These are phyloP conservation scores for Aspergillus transmontanensis DNA, from an alignment of 2,329 filamentous ascomycete species.

Conservation along the genomic window DNA sequence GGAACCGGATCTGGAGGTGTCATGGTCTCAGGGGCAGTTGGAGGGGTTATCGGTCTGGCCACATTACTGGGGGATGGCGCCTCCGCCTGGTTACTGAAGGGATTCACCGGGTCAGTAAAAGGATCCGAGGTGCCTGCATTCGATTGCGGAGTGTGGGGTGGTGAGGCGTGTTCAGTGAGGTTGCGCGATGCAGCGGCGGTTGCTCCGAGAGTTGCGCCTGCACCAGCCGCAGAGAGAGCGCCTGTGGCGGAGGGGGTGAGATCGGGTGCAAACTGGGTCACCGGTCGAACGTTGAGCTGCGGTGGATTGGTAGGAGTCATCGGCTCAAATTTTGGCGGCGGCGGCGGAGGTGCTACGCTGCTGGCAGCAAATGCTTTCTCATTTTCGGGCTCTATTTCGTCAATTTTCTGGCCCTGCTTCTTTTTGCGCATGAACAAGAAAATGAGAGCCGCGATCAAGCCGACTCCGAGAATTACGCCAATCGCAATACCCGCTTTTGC, in stretches of 20 bases:
- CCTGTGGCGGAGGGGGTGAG: constrained; percentile 47
- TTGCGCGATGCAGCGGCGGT: constrained; percentile 32
- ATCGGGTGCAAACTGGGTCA: constrained; percentile 79
- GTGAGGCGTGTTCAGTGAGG: constrained; percentile 33
- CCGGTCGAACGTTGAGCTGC: constrained; percentile 80
- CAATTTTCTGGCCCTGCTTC: constrained; percentile 57
- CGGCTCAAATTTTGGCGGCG: constrained; percentile 41
- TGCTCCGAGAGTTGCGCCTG: constrained; percentile 19
- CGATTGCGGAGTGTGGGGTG: constrained; percentile 41
- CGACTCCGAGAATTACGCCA: constrained; percentile 72
- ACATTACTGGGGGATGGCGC: constrained; percentile 32
- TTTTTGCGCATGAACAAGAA: constrained; percentile 77
- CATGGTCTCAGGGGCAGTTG: constrained; percentile 28
- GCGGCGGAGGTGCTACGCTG: constrained; percentile 32
- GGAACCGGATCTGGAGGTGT: constrained; percentile 25
- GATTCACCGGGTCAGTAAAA: constrained; percentile 63
- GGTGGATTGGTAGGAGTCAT: constrained; percentile 61
- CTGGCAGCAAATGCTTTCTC: constrained; percentile 59
- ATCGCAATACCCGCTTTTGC: constrained; percentile 82
- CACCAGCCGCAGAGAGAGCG: constrained; percentile 21
- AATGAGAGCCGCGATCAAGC: constrained; percentile 66
- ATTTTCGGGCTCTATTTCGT: constrained; percentile 53
- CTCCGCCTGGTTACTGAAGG: constrained; percentile 68
- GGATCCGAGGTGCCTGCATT: constrained; percentile 46
- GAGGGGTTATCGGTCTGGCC: constrained; percentile 9